Evolutionary conservation across 108 stramenopile species (phyloP).

Genomic region (Cyclotella choctawhatcheeana): DNA sequence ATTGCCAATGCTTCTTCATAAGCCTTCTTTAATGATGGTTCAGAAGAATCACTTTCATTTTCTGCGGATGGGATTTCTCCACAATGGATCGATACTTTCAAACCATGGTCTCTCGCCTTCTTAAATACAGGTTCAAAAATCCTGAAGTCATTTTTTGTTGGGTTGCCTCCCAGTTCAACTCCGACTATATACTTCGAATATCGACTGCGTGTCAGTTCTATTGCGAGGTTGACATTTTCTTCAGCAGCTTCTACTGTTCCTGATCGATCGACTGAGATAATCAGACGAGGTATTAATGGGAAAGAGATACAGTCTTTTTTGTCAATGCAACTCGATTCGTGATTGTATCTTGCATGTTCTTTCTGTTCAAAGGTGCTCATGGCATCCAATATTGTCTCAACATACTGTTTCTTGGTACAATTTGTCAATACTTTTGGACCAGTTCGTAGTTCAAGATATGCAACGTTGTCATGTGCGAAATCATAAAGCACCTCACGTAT

Average conservation of each 20-base stretch:
- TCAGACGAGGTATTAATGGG: constrained; percentile 61
- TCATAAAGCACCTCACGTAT: constrained; percentile 77
- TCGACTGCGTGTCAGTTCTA: constrained; percentile 43
- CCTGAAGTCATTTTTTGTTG: constrained; percentile 57
- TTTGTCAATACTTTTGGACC: constrained; percentile 73
- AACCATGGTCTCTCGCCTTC: constrained; percentile 55
- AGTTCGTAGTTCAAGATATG: constrained; percentile 85
- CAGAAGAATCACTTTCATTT: background rate
- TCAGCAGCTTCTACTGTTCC: constrained; percentile 35
- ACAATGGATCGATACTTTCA: constrained; percentile 78
- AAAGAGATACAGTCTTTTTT: constrained; percentile 25
- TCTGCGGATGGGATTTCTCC: constrained; percentile 62
- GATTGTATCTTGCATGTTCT: constrained; percentile 43
- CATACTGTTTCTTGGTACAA: constrained; percentile 62
- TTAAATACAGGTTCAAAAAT: constrained; percentile 61
- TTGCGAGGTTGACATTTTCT: constrained; percentile 68
- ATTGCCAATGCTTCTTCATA: constrained; percentile 46
- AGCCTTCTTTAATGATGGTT: constrained; percentile 1
- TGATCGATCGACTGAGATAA: constrained; percentile 80
- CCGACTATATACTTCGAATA: constrained; percentile 66
- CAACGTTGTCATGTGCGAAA: constrained; percentile 73
- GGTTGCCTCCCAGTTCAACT: constrained; percentile 93
- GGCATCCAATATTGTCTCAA: constrained; percentile 59
- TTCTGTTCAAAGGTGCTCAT: constrained; percentile 58
- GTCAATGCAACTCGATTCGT: constrained; percentile 7